Conservation (phyloP, 208 protist genomes). For the Wallacemonas rigidus region DNA sequence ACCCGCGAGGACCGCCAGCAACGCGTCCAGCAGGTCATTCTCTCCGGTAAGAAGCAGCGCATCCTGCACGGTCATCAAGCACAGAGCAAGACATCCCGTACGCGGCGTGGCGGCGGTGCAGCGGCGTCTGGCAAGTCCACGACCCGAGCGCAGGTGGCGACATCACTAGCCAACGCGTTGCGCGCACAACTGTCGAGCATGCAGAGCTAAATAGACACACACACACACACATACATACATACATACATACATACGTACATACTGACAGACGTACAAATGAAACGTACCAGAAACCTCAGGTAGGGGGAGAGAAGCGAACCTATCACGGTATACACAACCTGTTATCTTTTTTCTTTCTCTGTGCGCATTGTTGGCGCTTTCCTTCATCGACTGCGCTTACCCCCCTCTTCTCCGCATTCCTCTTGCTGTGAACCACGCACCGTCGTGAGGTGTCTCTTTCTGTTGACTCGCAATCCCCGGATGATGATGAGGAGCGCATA, state of each 20-base stretch:
- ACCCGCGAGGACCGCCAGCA: slow-evolving; percentile 10
- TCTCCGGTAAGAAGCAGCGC: slow-evolving; percentile 6
- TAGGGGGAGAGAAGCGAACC: no score
- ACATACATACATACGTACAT: slow-evolving; percentile 1
- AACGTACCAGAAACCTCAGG: no score
- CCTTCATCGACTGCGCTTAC: no score
- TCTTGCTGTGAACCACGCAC: no score
- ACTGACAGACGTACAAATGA: no score
- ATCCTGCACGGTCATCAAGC: slow-evolving; percentile 10
- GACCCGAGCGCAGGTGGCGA: neutral
- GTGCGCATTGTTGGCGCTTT: no score
- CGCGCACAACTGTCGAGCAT: slow-evolving; percentile 11
- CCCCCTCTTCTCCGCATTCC: no score
- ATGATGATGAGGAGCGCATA: no score
- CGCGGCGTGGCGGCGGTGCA: neutral
- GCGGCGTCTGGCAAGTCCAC: neutral
- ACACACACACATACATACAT: neutral
- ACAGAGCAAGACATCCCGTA: neutral
- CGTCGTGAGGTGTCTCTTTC: no score
- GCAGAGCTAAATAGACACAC: neutral
- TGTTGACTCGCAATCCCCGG: no score
- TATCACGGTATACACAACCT: no score
- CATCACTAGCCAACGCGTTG: slow-evolving; percentile 1
- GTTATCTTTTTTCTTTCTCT: no score
- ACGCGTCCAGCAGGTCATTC: neutral